A percentile compares a stretch with the other conserved stretches of the same genome.
These are phyloP conservation scores for Penicillium herquei DNA, from an alignment of 495 filamentous ascomycete species.

Conservation along the genomic window DNA sequence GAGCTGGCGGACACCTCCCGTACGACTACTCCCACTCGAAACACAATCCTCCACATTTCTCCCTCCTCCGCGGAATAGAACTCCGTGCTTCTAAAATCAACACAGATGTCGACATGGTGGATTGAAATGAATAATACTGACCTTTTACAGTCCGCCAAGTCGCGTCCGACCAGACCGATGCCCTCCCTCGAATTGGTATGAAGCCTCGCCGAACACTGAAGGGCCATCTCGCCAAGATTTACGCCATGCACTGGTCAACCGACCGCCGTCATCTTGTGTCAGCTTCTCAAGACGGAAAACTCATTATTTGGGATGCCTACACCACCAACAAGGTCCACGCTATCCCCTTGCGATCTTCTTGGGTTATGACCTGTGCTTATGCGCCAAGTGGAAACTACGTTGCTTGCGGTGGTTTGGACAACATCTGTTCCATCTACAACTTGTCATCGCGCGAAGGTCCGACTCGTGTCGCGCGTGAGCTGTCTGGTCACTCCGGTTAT, in stretches of 20 bases:
- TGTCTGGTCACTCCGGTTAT: slow-evolving; percentile 96
- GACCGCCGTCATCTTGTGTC: slow-evolving; percentile 97
- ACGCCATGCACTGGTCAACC: slow-evolving; percentile 99
- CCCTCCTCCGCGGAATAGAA: background rate
- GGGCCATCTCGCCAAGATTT: slow-evolving; percentile 98
- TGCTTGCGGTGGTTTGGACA: slow-evolving; percentile 96
- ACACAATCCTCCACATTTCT: background rate
- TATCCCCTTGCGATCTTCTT: slow-evolving; percentile 96
- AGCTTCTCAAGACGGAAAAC: slow-evolving; percentile 97
- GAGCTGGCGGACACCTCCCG: slow-evolving; percentile 95
- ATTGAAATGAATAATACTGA: slow-evolving; percentile 16
- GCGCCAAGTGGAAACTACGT: slow-evolving; percentile 98
- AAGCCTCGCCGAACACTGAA: slow-evolving; percentile 92
- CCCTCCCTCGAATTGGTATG: slow-evolving; percentile 91
- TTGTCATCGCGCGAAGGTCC: slow-evolving; percentile 93
- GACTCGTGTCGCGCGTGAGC: slow-evolving; percentile 91
- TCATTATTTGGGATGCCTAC: slow-evolving; percentile 99
- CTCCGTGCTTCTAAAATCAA: background rate
- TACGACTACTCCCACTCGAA: slow-evolving; percentile 52
- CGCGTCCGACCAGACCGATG: slow-evolving; percentile 81
- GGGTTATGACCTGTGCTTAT: slow-evolving; percentile 99
- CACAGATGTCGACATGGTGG: background rate
- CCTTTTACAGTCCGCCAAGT: slow-evolving; percentile 77
- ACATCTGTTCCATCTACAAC: slow-evolving; percentile 99
- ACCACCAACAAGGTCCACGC: slow-evolving; percentile 99